Evolutionary conservation across 2,329 filamentous ascomycete species (phyloP), one percentile per base, ranked within the genome.

Genomic region (Penicillium sp.): DNA sequence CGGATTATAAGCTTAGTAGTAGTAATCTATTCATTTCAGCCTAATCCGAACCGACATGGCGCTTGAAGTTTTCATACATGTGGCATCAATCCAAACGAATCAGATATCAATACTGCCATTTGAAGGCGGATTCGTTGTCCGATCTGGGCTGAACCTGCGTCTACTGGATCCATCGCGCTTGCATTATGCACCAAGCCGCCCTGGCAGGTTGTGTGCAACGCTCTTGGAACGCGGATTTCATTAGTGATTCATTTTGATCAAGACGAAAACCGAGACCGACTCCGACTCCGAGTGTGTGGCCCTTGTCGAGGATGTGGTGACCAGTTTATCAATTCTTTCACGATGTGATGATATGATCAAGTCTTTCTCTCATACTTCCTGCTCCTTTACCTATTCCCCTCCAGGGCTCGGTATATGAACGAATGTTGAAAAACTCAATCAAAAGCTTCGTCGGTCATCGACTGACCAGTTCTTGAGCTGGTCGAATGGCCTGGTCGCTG

Each of bases 21-120:
- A 54, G 46, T 33, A 19, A 54, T 33, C 51, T 46, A 48, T 19
- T 26, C 26, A n/a, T 27, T 13, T 47, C 16, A 24, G 47, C 43
- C 54, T 49, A 58, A 56, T 47, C 54, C 19, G 50, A 61, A 54
- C 55, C 52, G 52, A 63, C 53, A 50, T 50, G 9, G 24, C 13
- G 35, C 46, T 26, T 26, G 26, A 0, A 26, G 2, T 9, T 8
- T 26, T 52, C n/a, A 26, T 21, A 46, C 44, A 33, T 27, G 19
- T 39, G 39, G 26, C 48, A 26, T 51, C 49, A 52, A 53, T 52
- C 27, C 8, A 49, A 26, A 31, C 60, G 55, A 61, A 64, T 64
- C 54, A 63, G 13, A 16, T 46, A 13, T 8, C 27, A n/a, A 31
- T 35, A 5, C 10, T 45, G 13, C 2, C 8, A 16, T 21, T n/a